Evolutionary conservation across 495 filamentous ascomycete genomes (phyloP).

Genomic region (Neurospora sp.): DNA sequence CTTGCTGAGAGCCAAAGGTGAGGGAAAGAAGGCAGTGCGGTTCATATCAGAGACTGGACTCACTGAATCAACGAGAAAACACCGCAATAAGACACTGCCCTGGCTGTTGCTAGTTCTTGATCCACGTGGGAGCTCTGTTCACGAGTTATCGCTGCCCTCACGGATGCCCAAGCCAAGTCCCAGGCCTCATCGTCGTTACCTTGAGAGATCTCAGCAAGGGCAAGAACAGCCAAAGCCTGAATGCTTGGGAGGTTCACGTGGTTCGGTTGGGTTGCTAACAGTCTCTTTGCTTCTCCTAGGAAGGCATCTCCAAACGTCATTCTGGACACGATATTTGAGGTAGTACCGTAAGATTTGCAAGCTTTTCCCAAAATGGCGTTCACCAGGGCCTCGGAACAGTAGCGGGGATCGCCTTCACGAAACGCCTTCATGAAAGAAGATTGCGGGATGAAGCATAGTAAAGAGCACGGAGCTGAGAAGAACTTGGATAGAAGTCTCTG

Average conservation of each 20-base stretch:
- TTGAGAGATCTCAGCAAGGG: conserved; percentile 14
- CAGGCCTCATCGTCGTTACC: conserved; percentile 17
- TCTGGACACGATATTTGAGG: conserved; percentile 12
- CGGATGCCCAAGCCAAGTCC: conserved; percentile 11
- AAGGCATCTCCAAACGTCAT: conserved; percentile 20
- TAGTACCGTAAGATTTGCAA: conserved; percentile 7
- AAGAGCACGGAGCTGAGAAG: conserved; percentile 11
- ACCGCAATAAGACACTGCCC: conserved; percentile 17
- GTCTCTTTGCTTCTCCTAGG: conserved; percentile 15
- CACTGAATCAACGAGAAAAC: conserved; percentile 17
- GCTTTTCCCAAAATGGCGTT: conserved; percentile 18
- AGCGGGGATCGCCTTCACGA: conserved; percentile 10
- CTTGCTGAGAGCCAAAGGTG: not conserved
- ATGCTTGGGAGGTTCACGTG: conserved; percentile 14
- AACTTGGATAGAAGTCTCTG: conserved; percentile 11
- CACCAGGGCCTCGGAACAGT: conserved; percentile 16
- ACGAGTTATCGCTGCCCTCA: conserved; percentile 12
- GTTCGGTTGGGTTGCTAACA: conserved; percentile 6
- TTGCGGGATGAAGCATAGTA: conserved; percentile 8
- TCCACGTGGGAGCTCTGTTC: not conserved
- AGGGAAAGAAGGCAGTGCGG: not conserved
- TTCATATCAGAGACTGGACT: not conserved
- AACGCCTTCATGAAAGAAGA: conserved; percentile 15
- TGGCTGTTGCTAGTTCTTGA: conserved; percentile 8
- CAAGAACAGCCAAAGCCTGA: conserved; percentile 17